Evolutionary conservation across 306 rosid species (phyloP), one percentile per base, ranked within the genome.

Genomic region (Amphicarpaea edgeworthii): DNA sequence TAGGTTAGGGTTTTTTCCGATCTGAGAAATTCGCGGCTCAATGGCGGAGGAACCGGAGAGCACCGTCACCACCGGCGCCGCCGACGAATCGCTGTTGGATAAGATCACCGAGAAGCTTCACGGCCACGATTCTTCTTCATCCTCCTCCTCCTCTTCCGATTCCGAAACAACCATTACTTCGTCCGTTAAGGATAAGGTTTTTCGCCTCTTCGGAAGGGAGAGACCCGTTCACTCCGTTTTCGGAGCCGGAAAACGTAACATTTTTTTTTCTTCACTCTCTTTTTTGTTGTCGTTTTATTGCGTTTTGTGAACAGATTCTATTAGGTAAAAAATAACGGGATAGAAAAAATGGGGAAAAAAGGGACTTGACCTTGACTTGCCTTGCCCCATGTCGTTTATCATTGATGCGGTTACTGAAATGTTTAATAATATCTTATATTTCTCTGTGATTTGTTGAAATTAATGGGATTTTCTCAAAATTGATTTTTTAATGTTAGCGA

Each of bases 231-330:
- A 90, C 51, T 76, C 84, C 28, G 90, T 90, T 59, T 38, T 90
- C 12, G 93, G 96, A 30, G 96, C 90, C 2, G 96, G 93, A 82
- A 90, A 88, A 77, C 83, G 96, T 90, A 88, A 61, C 17, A 42
- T 41, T 37, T 50, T 21, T 75, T 26, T 23, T 50, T 34, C 2
- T 20, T 26, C 32, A 28, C 32, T 28, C 5, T 2, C 32, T 28
- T 28, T 26, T 23, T 50, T 34, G 4, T 20, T 26, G 59, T 58
- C 12, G 59, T 6, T 42, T n/a, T n/a, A 6, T 34, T 16, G 41
- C 58, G 32, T 45, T 15, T 16, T 59, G 34, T 5, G 47, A 45
- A 30, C 10, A 4, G 45, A 30, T 47, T 24, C 21, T n/a, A n/a
- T n/a, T n/a, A n/a, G n/a, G n/a, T n/a, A n/a, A n/a, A n/a, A n/a